A percentile compares a stretch with the other conserved stretches of the same genome.
Conservation (phyloP, 192 early-diverging fungal genomes). For the Chytriomyces sp. region DNA sequence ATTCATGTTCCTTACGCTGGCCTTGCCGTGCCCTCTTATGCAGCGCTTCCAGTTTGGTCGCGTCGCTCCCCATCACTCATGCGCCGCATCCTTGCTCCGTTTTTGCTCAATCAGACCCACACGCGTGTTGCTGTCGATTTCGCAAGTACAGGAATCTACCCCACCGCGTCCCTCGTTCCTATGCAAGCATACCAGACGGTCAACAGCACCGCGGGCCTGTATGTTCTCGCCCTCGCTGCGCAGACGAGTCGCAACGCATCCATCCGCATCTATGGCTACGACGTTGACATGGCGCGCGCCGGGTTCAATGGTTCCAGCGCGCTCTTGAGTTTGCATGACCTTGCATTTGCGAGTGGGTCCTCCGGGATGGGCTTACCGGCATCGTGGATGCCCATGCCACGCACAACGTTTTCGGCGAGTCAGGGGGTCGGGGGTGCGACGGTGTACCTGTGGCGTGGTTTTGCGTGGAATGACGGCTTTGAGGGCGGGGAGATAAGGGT, state of each 20-base stretch:
- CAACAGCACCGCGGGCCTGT: background rate
- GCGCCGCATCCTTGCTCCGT: background rate
- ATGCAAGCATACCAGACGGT: background rate
- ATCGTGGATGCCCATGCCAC: background rate
- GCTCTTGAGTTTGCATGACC: background rate
- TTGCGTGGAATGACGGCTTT: background rate
- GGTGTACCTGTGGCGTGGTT: background rate
- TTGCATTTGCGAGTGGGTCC: background rate
- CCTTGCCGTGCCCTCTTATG: background rate
- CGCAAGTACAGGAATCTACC: background rate
- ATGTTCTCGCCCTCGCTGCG: background rate
- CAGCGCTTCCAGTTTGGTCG: background rate
- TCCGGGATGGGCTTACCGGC: background rate
- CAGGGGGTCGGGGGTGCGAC: background rate
- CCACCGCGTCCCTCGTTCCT: background rate
- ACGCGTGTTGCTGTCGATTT: background rate
- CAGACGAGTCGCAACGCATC: background rate
- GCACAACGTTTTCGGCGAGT: background rate
- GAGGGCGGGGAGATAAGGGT: background rate
- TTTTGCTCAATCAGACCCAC: background rate
- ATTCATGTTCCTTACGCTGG: background rate
- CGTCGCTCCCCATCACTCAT: background rate
- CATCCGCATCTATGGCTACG: background rate
- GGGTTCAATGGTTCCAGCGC: background rate
- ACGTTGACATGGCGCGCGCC: background rate